Evolutionary conservation across 176 grass and related monocot genomes (phyloP).

Genomic region (Tillandsia leiboldiana): DNA sequence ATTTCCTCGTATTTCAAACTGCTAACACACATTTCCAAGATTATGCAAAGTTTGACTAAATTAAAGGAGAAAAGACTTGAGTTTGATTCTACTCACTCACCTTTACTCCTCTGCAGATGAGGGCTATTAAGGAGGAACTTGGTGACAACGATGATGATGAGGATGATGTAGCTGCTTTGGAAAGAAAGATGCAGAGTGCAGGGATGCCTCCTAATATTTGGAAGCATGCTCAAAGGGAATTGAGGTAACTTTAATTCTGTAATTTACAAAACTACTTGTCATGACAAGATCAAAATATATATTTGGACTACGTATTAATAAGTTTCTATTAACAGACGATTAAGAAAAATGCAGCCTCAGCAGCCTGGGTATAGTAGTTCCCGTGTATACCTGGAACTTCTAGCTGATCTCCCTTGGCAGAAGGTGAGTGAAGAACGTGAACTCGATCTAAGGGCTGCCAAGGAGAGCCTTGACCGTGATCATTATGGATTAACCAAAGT

Average conservation of each 20-base stretch:
- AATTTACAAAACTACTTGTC: neutral
- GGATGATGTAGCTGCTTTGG: slow-evolving; percentile 86
- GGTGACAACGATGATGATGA: slow-evolving; percentile 96
- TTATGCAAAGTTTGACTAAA: no score
- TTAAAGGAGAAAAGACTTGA: no score
- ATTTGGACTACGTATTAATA: neutral
- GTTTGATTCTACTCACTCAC: neutral
- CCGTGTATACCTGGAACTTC: slow-evolving; percentile 79
- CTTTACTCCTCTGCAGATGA: slow-evolving; percentile 46
- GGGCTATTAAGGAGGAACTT: slow-evolving; percentile 96
- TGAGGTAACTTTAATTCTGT: slow-evolving; percentile 42
- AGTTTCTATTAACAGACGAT: slow-evolving; percentile 36
- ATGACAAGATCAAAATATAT: neutral
- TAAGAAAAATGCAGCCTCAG: slow-evolving; percentile 97
- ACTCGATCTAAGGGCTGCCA: slow-evolving; percentile 82
- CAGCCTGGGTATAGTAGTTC: slow-evolving; percentile 99
- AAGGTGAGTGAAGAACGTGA: slow-evolving; percentile 91
- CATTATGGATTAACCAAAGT: slow-evolving; percentile 88
- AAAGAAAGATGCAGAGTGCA: slow-evolving; percentile 97
- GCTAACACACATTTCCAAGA: no score
- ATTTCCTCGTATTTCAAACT: neutral
- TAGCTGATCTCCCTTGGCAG: slow-evolving; percentile 96
- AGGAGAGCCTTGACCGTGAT: slow-evolving; percentile 83
- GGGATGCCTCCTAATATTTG: slow-evolving; percentile 97
- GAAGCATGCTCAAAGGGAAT: slow-evolving; percentile 95